These are phyloP conservation scores for Phytophthora pistaciae DNA, from an alignment of 352 stramenopile species.

Conservation along the genomic window DNA sequence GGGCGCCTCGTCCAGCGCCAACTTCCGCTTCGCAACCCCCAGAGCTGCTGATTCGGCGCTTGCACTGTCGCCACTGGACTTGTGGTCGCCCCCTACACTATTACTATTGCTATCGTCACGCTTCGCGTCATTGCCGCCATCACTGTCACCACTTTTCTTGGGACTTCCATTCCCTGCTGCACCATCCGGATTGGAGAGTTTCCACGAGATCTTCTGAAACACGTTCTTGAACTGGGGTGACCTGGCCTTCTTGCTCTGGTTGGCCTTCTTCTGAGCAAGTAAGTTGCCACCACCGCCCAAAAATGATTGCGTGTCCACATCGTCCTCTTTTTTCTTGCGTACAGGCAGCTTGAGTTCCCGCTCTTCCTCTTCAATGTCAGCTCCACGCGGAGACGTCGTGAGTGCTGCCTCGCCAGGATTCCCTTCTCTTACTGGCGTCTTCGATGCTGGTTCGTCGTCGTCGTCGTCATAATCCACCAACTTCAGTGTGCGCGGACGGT, in stretches of 20 bases:
- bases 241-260: conserved; percentile 43
- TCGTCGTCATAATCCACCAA: conserved; percentile 81
- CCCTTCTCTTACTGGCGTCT: conserved; percentile 42
- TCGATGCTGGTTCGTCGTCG: conserved; percentile 51
- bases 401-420: conserved; percentile 25
- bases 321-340: conserved; percentile 63
- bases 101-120: conserved; percentile 40
- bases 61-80: conserved; percentile 16
- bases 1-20: conserved; percentile 59
- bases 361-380: conserved; percentile 41
- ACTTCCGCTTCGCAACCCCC: conserved; percentile 65
- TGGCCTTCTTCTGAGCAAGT: conserved; percentile 56
- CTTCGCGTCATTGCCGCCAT: conserved; percentile 18
- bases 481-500: conserved; percentile 55
- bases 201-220: conserved; percentile 85
- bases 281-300: conserved; percentile 54
- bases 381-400: conserved; percentile 21
- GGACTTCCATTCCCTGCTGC: conserved; percentile 16
- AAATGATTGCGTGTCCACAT: conserved; percentile 56
- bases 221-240: conserved; percentile 82
- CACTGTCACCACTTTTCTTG: conserved; percentile 11
- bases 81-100: conserved; percentile 35
- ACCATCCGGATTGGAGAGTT: conserved; percentile 36
- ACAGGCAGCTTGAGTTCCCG: conserved; percentile 73
- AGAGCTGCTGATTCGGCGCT: conserved; percentile 25